These are phyloP conservation scores for Arthrobotrys megalospora DNA, from an alignment of 2,329 filamentous ascomycete species.

Conservation along the genomic window DNA sequence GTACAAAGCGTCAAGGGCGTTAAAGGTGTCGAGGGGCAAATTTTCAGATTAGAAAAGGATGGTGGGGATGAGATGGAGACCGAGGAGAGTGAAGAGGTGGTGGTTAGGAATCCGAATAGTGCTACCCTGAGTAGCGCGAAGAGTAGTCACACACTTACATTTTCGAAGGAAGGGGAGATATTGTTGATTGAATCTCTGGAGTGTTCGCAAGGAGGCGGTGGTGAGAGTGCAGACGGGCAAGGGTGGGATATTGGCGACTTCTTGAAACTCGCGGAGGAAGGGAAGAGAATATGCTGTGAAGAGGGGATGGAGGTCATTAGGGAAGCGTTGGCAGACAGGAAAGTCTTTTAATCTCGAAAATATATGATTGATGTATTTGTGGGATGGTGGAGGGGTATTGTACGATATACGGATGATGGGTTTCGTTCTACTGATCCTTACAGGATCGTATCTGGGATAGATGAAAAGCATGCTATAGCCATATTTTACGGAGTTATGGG, in stretches of 20 bases:
- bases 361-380: not conserved
- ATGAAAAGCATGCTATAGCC: slow-evolving; percentile 25
- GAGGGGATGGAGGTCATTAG: slow-evolving; percentile 62
- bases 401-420: slow-evolving; percentile 29
- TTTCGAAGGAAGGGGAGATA: slow-evolving; percentile 62
- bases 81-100: slow-evolving; percentile 1
- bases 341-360: slow-evolving; percentile 27
- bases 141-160: slow-evolving; percentile 59
- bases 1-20: slow-evolving; percentile 63
- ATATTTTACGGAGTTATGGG: slow-evolving; percentile 43
- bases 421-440: not conserved
- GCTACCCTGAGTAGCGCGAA: slow-evolving; percentile 48
- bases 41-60: slow-evolving; percentile 16
- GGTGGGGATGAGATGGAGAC: slow-evolving; percentile 37
- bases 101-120: slow-evolving; percentile 48
- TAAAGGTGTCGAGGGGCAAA: slow-evolving; percentile 1
- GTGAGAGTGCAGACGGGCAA: slow-evolving; percentile 63
- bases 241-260: slow-evolving; percentile 82
- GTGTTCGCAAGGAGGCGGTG: slow-evolving; percentile 41
- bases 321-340: slow-evolving; percentile 29
- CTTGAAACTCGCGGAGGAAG: slow-evolving; percentile 78
- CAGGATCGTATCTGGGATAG: slow-evolving; percentile 3
- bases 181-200: slow-evolving; percentile 63
- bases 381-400: slow-evolving; percentile 4
- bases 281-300: slow-evolving; percentile 76